Evolutionary conservation across 73 alveolate genomes (phyloP).

Genomic region (Paramecium tetraurelia): DNA sequence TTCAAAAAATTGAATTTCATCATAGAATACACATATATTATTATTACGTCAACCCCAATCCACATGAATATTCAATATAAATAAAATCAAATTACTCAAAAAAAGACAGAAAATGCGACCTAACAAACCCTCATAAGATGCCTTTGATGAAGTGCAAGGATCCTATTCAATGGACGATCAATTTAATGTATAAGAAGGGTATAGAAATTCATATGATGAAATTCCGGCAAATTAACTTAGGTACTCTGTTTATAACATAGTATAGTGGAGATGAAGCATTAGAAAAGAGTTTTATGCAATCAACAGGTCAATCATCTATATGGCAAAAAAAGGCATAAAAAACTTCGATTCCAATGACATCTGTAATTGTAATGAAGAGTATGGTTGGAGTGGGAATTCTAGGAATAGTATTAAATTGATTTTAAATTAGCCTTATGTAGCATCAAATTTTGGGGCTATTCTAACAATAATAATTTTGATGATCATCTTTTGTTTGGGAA

Average conservation of each 20-base stretch:
- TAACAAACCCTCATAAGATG: not conserved
- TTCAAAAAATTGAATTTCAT: not conserved
- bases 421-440: not conserved
- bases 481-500: not conserved
- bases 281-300: constrained; percentile 30
- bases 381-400: constrained; percentile 44
- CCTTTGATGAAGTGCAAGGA: not conserved
- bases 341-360: not conserved
- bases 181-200: not conserved
- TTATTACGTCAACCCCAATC: not conserved
- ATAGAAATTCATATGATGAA: not conserved
- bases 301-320: not conserved
- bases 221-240: not conserved
- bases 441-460: not conserved
- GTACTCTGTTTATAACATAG: not conserved
- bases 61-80: not conserved
- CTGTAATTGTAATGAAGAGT: not conserved
- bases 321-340: not conserved
- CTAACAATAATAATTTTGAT: not conserved
- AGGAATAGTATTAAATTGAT: not conserved
- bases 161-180: not conserved
- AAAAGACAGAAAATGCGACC: not conserved
- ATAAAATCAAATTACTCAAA: not conserved
- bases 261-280: constrained; percentile 41
- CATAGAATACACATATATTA: not conserved